These are phyloP conservation scores for Polygonum aviculare DNA, from an alignment of 148 eudicot species.

Conservation along the genomic window DNA sequence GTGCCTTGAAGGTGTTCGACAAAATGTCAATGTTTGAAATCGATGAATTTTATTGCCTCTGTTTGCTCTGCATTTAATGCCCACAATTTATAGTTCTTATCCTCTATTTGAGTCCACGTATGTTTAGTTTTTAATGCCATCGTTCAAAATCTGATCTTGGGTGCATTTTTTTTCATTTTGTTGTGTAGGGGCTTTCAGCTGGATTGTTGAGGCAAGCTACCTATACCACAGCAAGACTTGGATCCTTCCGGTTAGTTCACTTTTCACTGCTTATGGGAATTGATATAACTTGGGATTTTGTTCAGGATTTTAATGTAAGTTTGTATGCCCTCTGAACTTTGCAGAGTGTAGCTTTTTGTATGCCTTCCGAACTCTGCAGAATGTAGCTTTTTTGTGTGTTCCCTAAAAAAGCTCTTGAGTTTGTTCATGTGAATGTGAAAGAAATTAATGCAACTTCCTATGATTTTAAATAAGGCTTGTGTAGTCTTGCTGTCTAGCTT, in stretches of 20 bases:
- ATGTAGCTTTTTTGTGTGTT: not conserved
- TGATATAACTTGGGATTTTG: not conserved
- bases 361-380: not conserved
- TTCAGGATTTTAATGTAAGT: not conserved
- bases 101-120: too few relatives aligned
- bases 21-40: too few relatives aligned
- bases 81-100: too few relatives aligned
- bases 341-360: not conserved
- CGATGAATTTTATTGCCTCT: too few relatives aligned
- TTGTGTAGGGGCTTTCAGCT: slow-evolving; percentile 48
- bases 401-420: not conserved
- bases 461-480: not conserved
- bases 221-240: slow-evolving; percentile 49
- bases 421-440: not conserved
- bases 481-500: too few relatives aligned
- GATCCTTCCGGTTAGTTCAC: slow-evolving; percentile 42
- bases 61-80: too few relatives aligned
- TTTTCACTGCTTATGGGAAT: not conserved
- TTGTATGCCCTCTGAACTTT: not conserved
- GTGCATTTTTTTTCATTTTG: not conserved
- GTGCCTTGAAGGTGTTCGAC: too few relatives aligned
- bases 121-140: too few relatives aligned
- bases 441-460: not conserved
- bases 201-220: slow-evolving; percentile 60
- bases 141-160: not conserved